Evolutionary conservation across 306 rosid genomes (phyloP), one percentile per base, ranked within the genome.

Genomic region (Quercus wislizeni): DNA sequence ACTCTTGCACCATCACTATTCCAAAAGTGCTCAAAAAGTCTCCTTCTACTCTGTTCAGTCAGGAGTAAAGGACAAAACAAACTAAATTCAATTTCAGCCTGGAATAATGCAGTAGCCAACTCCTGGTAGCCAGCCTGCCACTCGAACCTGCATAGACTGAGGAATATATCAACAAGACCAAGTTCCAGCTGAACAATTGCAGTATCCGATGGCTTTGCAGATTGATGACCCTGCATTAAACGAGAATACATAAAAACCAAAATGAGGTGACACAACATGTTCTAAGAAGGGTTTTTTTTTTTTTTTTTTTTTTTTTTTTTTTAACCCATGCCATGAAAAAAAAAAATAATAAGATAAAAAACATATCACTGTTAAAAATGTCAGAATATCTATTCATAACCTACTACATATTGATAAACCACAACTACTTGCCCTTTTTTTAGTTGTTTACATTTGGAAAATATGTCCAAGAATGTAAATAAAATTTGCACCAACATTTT

Each of bases 71-170:
- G 99, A 87, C 88, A 89, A 82, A 94, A 94, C 93, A 91, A 85
- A 81, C 95, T 88, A 87, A 83, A 94, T 87, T 94, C 97, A 43
- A 94, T 88, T 86, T 92, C 97, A 81, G 99, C 97, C 94, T 92
- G 99, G 91, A 94, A 91, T 77, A 94, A 82, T 78, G 91, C 93
- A 59, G 97, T 92, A 85, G 97, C 89, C 80, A 92, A 84, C 86
- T 94, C 99, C 83, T 85, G 91, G 61, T 91, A 92, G 80, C 99
- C 99, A 70, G 91, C 85, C 84, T 94, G 99, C 99, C 99, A 94
- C 76, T 94, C 99, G 75, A 94, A 91, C 71, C 93, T 85, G 83
- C 99, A 94, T 61, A 92, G 91, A 87, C 92, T 85, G 71, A 94
- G 81, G 86, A 94, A 94, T 79, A 92, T 84, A 85, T 94, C 97